These are phyloP conservation scores for Thymus mandschuricus DNA, from an alignment of 257 asterid species.

Conservation along the genomic window DNA sequence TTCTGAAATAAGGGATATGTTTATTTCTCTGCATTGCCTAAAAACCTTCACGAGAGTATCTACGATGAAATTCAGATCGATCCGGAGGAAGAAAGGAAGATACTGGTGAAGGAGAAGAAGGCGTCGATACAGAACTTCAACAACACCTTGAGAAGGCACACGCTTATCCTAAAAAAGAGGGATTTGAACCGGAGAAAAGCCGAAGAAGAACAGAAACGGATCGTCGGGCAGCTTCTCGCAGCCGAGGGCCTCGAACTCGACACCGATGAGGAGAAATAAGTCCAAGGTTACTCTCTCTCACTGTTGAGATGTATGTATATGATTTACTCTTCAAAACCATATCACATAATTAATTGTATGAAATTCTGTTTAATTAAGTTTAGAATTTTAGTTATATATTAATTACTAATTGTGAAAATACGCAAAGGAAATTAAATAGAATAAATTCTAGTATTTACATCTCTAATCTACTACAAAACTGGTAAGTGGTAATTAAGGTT, in stretches of 20 bases:
- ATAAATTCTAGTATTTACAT: slow-evolving; percentile 35
- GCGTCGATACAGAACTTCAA: slow-evolving; percentile 70
- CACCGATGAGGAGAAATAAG: slow-evolving; percentile 57
- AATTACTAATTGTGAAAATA: not conserved
- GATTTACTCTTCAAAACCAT: slow-evolving; percentile 5
- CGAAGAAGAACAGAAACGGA: slow-evolving; percentile 70
- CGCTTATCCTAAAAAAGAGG: slow-evolving; percentile 79
- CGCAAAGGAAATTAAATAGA: slow-evolving; percentile 29
- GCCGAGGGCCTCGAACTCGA: slow-evolving; percentile 97
- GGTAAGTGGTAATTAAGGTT: not conserved
- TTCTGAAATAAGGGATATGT: not conserved
- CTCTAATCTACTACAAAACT: slow-evolving; percentile 13
- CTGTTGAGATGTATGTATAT: slow-evolving; percentile 16
- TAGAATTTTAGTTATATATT: no score
- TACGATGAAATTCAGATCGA: slow-evolving; percentile 55
- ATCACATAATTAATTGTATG: slow-evolving; percentile 18
- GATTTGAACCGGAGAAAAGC: slow-evolving; percentile 77
- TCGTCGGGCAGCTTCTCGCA: slow-evolving; percentile 77
- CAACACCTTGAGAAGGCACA: slow-evolving; percentile 76
- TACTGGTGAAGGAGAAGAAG: slow-evolving; percentile 79
- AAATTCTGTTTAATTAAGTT: not conserved
- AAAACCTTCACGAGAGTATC: not conserved
- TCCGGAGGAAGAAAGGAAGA: slow-evolving; percentile 90
- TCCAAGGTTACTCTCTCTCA: slow-evolving; percentile 14
- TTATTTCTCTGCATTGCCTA: not conserved